Percentiles rank a stretch among this genome's conserved stretches.
These are phyloP conservation scores for Pyrenophora graminea DNA, from an alignment of 2,329 filamentous ascomycete genomes.

Conservation along the genomic window DNA sequence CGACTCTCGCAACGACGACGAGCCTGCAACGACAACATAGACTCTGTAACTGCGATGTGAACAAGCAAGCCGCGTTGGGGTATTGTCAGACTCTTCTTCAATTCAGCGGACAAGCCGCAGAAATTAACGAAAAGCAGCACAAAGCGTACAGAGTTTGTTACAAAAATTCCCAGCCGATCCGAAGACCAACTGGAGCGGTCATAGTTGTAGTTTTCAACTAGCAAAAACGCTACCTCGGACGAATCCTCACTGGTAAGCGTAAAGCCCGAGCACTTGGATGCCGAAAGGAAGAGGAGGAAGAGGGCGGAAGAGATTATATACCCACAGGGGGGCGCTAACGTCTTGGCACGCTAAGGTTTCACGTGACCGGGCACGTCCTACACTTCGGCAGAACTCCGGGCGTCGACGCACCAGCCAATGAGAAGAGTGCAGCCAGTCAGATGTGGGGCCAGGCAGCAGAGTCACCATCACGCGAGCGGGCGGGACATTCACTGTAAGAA, in stretches of 20 bases:
- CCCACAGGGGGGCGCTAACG: conserved; percentile 1
- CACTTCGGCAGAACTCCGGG: background rate
- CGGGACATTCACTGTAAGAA: no score
- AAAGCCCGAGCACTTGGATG: conserved; percentile 69
- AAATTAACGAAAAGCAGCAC: conserved; percentile 37
- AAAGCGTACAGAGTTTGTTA: conserved; percentile 46
- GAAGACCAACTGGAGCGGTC: conserved; percentile 75
- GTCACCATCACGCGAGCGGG: background rate
- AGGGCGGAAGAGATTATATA: conserved; percentile 13
- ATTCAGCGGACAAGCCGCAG: conserved; percentile 29
- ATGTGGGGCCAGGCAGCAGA: background rate
- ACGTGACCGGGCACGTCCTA: background rate
- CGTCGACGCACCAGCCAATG: background rate
- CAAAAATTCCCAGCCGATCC: conserved; percentile 82
- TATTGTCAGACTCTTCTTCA: conserved; percentile 33
- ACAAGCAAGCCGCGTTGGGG: no score
- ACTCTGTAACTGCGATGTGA: no score
- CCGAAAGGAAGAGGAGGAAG: conserved; percentile 7
- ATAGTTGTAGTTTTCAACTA: conserved; percentile 83
- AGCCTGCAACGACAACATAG: no score
- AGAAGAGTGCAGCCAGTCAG: background rate
- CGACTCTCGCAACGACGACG: no score
- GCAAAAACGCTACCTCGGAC: conserved; percentile 87
- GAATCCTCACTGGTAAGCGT: conserved; percentile 84
- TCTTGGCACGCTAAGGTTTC: conserved; percentile 22